Evolutionary conservation across 148 eudicot species (phyloP).

Genomic region (Heliosperma pusillum): DNA sequence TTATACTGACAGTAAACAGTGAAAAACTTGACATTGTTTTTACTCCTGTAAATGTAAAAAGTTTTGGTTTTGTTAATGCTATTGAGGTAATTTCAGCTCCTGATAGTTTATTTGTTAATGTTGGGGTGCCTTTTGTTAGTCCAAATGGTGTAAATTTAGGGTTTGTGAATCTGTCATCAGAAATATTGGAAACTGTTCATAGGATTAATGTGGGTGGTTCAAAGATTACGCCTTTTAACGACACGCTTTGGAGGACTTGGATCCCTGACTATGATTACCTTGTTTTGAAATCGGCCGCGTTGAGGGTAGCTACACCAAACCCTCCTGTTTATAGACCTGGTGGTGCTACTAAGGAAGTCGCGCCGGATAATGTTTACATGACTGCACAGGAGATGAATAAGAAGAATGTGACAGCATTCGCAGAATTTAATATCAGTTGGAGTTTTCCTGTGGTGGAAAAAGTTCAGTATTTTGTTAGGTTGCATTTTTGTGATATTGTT

Average conservation of each 20-base stretch:
- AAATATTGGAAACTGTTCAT: conserved; percentile 61
- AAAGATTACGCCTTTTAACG: conserved; percentile 75
- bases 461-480: conserved; percentile 55
- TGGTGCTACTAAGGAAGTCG: conserved; percentile 60
- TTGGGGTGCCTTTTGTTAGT: conserved; percentile 40
- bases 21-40: conserved; percentile 45
- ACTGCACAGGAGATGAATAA: conserved; percentile 80
- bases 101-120: conserved; percentile 48
- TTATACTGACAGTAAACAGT: conserved; percentile 42
- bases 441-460: conserved; percentile 50
- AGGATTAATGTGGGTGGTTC: conserved; percentile 88
- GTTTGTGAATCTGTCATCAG: conserved; percentile 46
- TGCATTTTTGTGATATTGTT: conserved; percentile 74
- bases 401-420: conserved; percentile 31
- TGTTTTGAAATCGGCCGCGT: conserved; percentile 62
- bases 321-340: conserved; percentile 56
- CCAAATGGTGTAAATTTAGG: conserved; percentile 38
- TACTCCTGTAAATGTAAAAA: conserved; percentile 32
- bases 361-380: conserved; percentile 77
- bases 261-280: conserved; percentile 72
- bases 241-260: conserved; percentile 94
- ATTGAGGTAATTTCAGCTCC: conserved; percentile 88
- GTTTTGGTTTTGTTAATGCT: conserved; percentile 67
- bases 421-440: conserved; percentile 70
- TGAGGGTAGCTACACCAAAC: conserved; percentile 35